Evolutionary conservation across 2,329 filamentous ascomycete species (phyloP).

Genomic region (Zarea fungicola): DNA sequence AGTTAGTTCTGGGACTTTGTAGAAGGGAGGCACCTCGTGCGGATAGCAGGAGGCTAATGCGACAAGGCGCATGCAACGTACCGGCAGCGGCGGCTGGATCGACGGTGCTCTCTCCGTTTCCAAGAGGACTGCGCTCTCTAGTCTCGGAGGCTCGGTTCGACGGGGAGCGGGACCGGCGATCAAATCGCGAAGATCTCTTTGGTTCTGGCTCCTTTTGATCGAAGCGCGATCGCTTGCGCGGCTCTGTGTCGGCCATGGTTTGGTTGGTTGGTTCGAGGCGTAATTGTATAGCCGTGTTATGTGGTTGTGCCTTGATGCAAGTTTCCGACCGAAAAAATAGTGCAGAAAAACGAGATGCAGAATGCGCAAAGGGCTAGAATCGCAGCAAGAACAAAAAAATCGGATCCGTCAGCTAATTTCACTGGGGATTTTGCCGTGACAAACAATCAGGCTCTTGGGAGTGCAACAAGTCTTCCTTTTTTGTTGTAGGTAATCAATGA

Average conservation of each 20-base stretch:
- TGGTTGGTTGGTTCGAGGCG: not conserved
- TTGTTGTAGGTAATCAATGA: no score
- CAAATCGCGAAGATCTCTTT: constrained; percentile 73
- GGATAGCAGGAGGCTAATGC: no score
- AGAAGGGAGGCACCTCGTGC: no score
- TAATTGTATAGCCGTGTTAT: no score
- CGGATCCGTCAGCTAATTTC: no score
- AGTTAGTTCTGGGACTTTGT: no score
- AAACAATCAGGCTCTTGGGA: no score
- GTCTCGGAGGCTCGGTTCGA: constrained; percentile 61
- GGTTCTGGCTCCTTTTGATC: constrained; percentile 85
- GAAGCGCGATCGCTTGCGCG: constrained; percentile 82
- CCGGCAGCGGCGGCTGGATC: constrained; percentile 76
- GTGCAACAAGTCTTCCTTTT: no score
- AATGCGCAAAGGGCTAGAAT: not conserved
- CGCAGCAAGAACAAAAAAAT: not conserved
- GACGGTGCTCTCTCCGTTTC: constrained; percentile 43
- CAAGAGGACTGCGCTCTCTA: constrained; percentile 76
- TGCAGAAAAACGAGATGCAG: no score
- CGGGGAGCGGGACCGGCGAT: constrained; percentile 85
- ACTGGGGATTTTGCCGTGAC: no score
- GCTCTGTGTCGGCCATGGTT: constrained; percentile 64
- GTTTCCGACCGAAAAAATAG: not conserved
- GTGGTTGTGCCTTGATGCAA: no score
- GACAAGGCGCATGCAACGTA: constrained; percentile 40